Percentiles rank a stretch among this genome's conserved stretches.
Conservation (phyloP, 306 rosid genomes). For the Prunus kanzakura region DNA sequence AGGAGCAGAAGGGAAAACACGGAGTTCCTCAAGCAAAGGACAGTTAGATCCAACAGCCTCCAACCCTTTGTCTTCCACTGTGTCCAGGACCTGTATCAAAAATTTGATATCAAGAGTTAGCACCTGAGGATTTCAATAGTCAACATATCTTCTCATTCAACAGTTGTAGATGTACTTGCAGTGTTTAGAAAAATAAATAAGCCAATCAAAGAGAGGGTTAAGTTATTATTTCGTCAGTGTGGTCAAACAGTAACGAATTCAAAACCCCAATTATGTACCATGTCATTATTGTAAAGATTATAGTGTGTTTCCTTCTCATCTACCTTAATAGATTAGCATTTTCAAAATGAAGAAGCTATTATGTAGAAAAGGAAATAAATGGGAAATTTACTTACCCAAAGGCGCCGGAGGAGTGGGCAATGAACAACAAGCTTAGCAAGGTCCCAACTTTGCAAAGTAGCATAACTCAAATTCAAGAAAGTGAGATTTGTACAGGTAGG, state of each 20-base stretch:
- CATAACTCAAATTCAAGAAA: conserved; percentile 74
- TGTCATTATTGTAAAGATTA: not conserved
- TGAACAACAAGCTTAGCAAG: conserved; percentile 62
- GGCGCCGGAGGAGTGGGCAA: conserved; percentile 63
- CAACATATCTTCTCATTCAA: not conserved
- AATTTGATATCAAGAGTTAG: conserved; percentile 15
- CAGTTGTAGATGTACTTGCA: not conserved
- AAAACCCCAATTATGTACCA: not conserved
- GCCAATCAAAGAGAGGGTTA: not conserved
- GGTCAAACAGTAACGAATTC: not conserved
- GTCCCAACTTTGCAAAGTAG: conserved; percentile 52
- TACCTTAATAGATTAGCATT: not conserved
- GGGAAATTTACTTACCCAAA: conserved; percentile 70
- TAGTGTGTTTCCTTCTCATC: not conserved
- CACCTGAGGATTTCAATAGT: not conserved
- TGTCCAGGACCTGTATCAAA: conserved; percentile 66
- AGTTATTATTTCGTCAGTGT: not conserved
- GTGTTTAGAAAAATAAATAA: too few species aligned
- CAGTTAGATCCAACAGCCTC: conserved; percentile 76
- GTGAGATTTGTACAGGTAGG: conserved; percentile 54
- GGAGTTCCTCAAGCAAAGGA: conserved; percentile 85
- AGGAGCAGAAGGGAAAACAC: conserved; percentile 76
- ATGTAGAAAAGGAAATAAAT: not conserved
- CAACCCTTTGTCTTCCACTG: conserved; percentile 79
- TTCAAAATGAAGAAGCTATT: not conserved